Evolutionary conservation across 2,329 filamentous ascomycete species (phyloP).

Genomic region (Alternaria alternata): DNA sequence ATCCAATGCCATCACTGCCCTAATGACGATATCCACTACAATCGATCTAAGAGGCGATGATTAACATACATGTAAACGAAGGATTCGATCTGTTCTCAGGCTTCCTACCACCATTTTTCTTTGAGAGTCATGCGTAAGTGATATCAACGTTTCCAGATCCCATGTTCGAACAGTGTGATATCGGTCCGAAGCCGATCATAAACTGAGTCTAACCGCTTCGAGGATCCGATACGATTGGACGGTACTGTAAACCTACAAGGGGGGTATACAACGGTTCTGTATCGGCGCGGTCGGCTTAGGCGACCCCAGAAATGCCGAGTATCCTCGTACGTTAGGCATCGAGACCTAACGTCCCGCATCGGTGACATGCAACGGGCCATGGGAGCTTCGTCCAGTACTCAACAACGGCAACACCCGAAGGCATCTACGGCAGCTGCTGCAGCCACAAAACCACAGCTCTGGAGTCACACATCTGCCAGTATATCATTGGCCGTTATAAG

Average conservation of each 20-base stretch:
- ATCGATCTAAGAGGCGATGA: not conserved
- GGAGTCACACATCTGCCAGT: not conserved
- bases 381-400: not conserved
- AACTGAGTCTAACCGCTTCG: not conserved
- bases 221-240: not conserved
- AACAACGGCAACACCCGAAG: not conserved
- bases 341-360: not conserved
- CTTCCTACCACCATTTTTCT: not conserved
- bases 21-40: not conserved
- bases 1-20: not conserved
- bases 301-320: not conserved
- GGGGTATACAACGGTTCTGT: not conserved
- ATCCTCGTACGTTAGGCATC: not conserved
- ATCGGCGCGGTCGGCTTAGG: not conserved
- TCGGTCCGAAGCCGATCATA: not conserved
- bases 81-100: conserved; percentile 3
- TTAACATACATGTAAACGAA: not conserved
- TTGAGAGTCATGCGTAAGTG: not conserved
- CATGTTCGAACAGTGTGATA: not conserved
- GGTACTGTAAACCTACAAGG: not conserved
- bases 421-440: not conserved
- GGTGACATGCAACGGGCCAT: not conserved
- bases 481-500: not conserved
- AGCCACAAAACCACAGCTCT: not conserved
- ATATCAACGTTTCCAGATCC: not conserved